A percentile compares a stretch with the other conserved stretches of the same genome.
Conservation (phyloP, 371 early-diverging fungal genomes). For the Mortierella sp. region DNA sequence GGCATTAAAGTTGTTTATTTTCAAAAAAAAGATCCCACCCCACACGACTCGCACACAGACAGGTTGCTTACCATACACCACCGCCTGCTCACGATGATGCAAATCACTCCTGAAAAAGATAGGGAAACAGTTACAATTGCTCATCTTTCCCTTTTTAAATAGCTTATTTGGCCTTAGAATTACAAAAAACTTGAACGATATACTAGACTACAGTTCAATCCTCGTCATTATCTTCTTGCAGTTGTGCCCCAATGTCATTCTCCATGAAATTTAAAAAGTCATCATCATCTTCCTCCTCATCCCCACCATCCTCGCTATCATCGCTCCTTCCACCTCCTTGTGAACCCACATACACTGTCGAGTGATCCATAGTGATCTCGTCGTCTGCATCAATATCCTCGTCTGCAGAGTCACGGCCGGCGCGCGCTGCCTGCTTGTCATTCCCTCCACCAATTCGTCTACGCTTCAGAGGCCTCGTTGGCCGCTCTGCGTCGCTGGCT, state of each 20-base stretch:
- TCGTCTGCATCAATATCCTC: slow-evolving; percentile 39
- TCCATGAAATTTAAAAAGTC: slow-evolving; percentile 49
- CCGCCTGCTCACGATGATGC: too few species aligned
- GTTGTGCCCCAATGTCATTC: slow-evolving; percentile 53
- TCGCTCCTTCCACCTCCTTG: background rate
- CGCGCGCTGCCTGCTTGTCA: background rate
- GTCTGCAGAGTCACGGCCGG: background rate
- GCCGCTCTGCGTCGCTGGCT: slow-evolving; percentile 13
- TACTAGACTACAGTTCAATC: background rate
- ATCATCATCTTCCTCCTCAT: slow-evolving; percentile 50
- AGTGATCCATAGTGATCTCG: slow-evolving; percentile 43
- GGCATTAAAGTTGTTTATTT: background rate
- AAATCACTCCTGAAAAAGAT: too few species aligned
- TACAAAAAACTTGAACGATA: background rate
- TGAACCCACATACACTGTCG: background rate
- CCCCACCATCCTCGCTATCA: slow-evolving; percentile 17
- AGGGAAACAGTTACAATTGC: too few species aligned
- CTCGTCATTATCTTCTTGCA: slow-evolving; percentile 38
- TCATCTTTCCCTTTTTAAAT: background rate
- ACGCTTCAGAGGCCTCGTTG: slow-evolving; percentile 11
- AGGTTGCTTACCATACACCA: background rate
- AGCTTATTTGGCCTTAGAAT: background rate
- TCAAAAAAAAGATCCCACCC: background rate
- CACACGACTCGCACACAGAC: background rate
- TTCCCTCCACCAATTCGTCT: slow-evolving; percentile 13